phyloP scores from a whole-genome alignment of 2,329 filamentous ascomycete genomes.

The Drechslerella coelobrocha region DNA sequence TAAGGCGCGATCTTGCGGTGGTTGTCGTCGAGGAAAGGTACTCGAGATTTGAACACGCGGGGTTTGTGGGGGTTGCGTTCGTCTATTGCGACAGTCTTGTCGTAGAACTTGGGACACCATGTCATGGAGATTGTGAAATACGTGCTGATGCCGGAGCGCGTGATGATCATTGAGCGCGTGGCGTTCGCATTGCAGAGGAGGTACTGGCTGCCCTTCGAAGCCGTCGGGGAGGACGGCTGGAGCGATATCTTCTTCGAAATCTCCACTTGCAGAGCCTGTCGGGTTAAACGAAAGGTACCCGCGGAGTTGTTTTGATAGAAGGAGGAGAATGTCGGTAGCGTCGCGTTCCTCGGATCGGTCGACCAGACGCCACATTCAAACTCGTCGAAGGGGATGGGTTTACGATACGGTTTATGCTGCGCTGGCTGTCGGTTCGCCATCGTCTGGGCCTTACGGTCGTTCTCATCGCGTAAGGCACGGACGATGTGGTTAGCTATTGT shows the following conservation, averaged over 20 bases:
- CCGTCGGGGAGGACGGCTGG: neutral
- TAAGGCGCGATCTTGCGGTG: slow-evolving; percentile 60
- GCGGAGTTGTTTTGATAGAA: slow-evolving; percentile 3
- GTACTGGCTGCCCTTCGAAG: slow-evolving; percentile 3
- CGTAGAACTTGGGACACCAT: slow-evolving; percentile 43
- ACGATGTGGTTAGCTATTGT: slow-evolving; percentile 8
- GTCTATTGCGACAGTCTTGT: neutral
- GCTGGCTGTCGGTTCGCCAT: slow-evolving; percentile 4
- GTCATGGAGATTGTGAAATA: slow-evolving; percentile 27
- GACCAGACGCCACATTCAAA: slow-evolving; percentile 42
- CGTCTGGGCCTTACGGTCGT: slow-evolving; percentile 9
- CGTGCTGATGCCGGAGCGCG: neutral
- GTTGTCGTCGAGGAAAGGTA: slow-evolving; percentile 56
- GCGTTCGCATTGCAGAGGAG: slow-evolving; percentile 17
- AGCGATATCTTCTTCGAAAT: neutral
- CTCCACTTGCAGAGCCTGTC: slow-evolving; percentile 23
- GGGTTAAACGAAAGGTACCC: slow-evolving; percentile 30
- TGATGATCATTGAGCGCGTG: slow-evolving; percentile 18
- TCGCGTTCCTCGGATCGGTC: slow-evolving; percentile 30
- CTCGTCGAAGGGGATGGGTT: slow-evolving; percentile 12
- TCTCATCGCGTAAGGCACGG: slow-evolving; percentile 17
- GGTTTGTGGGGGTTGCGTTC: neutral
- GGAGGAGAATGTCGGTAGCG: slow-evolving; percentile 20
- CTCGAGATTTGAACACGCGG: slow-evolving; percentile 9
- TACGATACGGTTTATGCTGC: slow-evolving; percentile 15